Percentiles rank a stretch among this genome's conserved stretches.
phyloP scores from a whole-genome alignment of 805 yeast genomes.

The Wickerhamomyces alni region DNA sequence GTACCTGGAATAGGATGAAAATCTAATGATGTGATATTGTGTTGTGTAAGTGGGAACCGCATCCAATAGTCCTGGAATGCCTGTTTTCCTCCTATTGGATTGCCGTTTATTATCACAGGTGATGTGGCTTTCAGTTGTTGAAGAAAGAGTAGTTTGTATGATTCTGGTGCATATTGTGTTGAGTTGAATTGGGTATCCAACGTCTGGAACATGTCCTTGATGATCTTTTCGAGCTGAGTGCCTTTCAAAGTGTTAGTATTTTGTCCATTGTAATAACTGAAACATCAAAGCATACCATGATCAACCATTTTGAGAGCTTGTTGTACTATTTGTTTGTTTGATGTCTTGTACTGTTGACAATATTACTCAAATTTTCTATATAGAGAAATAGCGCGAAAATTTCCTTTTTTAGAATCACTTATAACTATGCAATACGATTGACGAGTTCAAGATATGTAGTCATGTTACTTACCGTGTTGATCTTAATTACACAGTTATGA shows the following conservation, averaged over 20 bases:
- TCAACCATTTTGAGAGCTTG: too few relatives aligned
- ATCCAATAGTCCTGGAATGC: conserved; percentile 57
- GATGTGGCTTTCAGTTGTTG: conserved; percentile 46
- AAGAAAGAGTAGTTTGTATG: conserved; percentile 20
- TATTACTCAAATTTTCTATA: too few relatives aligned
- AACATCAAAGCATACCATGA: not conserved
- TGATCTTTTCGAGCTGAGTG: conserved; percentile 14
- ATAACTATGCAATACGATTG: too few relatives aligned
- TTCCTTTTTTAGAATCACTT: too few relatives aligned
- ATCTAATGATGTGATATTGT: conserved; percentile 57
- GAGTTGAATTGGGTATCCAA: conserved; percentile 18
- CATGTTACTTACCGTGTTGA: too few relatives aligned
- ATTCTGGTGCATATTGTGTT: conserved; percentile 12
- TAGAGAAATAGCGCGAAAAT: too few relatives aligned
- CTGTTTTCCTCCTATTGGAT: conserved; percentile 44
- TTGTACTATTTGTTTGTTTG: too few relatives aligned
- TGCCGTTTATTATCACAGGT: conserved; percentile 53
- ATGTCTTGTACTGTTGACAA: too few relatives aligned
- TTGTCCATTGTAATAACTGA: not conserved
- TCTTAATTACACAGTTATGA: too few relatives aligned
- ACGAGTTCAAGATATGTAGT: too few relatives aligned
- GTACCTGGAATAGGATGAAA: conserved; percentile 65
- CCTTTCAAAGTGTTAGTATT: conserved; percentile 3
- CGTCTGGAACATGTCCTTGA: conserved; percentile 20
- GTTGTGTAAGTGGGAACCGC: conserved; percentile 52